These are phyloP conservation scores for Lycium ferocissimum DNA, from an alignment of 257 asterid genomes.

Conservation along the genomic window DNA sequence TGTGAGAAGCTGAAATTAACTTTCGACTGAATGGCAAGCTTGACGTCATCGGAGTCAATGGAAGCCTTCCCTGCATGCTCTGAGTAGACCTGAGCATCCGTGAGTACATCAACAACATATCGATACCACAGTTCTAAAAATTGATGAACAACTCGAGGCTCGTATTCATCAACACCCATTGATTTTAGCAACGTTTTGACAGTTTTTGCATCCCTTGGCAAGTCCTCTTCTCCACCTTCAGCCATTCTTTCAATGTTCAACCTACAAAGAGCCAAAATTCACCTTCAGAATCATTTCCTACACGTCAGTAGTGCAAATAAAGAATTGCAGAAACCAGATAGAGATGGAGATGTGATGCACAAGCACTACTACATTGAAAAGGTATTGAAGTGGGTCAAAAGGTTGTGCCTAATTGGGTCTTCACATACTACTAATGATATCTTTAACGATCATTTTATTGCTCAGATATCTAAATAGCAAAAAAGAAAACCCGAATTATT, in stretches of 20 bases:
- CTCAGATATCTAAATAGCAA: neutral
- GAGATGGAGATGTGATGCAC: slow-evolving; percentile 4
- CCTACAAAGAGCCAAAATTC: neutral
- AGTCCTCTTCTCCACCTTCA: slow-evolving; percentile 72
- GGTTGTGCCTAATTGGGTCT: neutral
- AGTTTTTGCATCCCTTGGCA: slow-evolving; percentile 89
- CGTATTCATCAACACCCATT: slow-evolving; percentile 89
- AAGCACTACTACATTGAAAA: neutral
- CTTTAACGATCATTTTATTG: neutral
- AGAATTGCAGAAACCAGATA: slow-evolving; percentile 1
- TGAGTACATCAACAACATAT: slow-evolving; percentile 74
- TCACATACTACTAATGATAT: neutral
- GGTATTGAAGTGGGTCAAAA: neutral
- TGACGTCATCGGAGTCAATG: slow-evolving; percentile 83
- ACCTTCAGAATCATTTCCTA: neutral
- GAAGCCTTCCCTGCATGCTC: slow-evolving; percentile 80
- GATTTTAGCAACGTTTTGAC: slow-evolving; percentile 82
- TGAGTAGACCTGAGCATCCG: slow-evolving; percentile 84
- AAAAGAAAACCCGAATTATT: neutral
- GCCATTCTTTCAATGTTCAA: slow-evolving; percentile 50
- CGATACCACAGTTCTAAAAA: slow-evolving; percentile 83
- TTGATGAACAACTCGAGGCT: slow-evolving; percentile 87
- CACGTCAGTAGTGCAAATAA: neutral
- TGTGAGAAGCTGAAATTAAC: slow-evolving; percentile 90
- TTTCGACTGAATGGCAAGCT: slow-evolving; percentile 87